Percentiles rank a stretch among this genome's conserved stretches.
phyloP scores from a whole-genome alignment of 306 rosid genomes.

The Ziziphus jujuba region DNA sequence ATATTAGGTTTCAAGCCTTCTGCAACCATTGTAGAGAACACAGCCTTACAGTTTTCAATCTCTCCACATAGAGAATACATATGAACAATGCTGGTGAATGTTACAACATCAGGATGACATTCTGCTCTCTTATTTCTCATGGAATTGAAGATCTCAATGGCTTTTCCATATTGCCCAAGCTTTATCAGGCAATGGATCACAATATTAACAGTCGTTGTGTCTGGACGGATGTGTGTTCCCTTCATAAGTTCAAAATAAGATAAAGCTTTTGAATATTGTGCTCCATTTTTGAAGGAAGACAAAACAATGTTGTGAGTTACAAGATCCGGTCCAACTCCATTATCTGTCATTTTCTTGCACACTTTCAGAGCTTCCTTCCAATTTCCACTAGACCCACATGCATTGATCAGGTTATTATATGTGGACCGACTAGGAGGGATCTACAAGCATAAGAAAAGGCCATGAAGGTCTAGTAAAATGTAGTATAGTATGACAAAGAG shows the following conservation, averaged over 20 bases:
- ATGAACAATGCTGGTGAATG: constrained; percentile 85
- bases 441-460: constrained; percentile 44
- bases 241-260: constrained; percentile 94
- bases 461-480: constrained; percentile 24
- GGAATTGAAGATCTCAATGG: constrained; percentile 64
- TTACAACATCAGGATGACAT: constrained; percentile 81
- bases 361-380: constrained; percentile 90
- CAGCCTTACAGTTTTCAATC: constrained; percentile 72
- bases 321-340: constrained; percentile 98
- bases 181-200: constrained; percentile 79
- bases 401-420: constrained; percentile 91
- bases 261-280: constrained; percentile 82
- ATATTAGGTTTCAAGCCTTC: constrained; percentile 86
- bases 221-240: constrained; percentile 82
- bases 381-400: constrained; percentile 95
- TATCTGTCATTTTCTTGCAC: constrained; percentile 95
- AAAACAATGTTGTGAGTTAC: constrained; percentile 91
- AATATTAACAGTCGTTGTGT: constrained; percentile 79
- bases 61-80: constrained; percentile 76
- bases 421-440: constrained; percentile 89
- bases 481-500: constrained; percentile 2
- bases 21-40: constrained; percentile 67
- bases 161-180: constrained; percentile 70
- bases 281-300: constrained; percentile 84
- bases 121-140: constrained; percentile 81